A percentile compares a stretch with the other conserved stretches of the same genome.
phyloP scores from a whole-genome alignment of 192 early-diverging fungal genomes.

The Coemansia guatemalensis region DNA sequence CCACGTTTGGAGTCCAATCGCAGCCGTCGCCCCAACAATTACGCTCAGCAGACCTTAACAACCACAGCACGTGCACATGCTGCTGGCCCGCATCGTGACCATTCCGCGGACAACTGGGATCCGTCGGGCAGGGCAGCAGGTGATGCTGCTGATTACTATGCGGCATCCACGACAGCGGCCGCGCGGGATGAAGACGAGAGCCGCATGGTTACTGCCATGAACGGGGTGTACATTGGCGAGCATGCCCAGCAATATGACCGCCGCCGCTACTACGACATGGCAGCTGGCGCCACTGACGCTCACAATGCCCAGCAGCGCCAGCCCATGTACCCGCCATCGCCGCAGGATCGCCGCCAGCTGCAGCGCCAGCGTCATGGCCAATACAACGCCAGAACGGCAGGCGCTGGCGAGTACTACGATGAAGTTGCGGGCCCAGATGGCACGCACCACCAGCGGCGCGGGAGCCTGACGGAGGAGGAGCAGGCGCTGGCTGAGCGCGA shows the following conservation, averaged over 20 bases:
- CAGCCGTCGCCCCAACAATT: not conserved
- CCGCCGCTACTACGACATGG: not conserved
- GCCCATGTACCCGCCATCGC: constrained; percentile 4
- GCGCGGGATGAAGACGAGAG: not conserved
- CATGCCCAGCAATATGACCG: not conserved
- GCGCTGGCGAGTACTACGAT: too few species aligned
- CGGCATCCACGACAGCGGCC: not conserved
- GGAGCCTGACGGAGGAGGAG: constrained; percentile 32
- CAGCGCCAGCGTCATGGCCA: constrained; percentile 7
- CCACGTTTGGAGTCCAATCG: not conserved
- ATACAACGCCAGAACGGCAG: not conserved
- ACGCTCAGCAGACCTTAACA: constrained; percentile 6
- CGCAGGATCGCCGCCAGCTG: constrained; percentile 2
- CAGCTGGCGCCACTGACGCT: not conserved
- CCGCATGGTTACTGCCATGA: constrained; percentile 11
- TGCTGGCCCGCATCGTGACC: constrained; percentile 7
- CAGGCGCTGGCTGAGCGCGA: constrained; percentile 65
- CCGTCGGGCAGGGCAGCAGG: too few species aligned
- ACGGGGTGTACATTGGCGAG: constrained; percentile 11
- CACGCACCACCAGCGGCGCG: constrained; percentile 10
- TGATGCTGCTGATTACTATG: not conserved
- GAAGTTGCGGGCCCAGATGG: not conserved
- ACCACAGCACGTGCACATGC: constrained; percentile 2
- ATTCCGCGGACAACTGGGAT: too few species aligned
- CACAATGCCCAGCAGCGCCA: constrained; percentile 5